Conservation (phyloP, 202 grass and related monocot genomes). For the Digitaria exilis region DNA sequence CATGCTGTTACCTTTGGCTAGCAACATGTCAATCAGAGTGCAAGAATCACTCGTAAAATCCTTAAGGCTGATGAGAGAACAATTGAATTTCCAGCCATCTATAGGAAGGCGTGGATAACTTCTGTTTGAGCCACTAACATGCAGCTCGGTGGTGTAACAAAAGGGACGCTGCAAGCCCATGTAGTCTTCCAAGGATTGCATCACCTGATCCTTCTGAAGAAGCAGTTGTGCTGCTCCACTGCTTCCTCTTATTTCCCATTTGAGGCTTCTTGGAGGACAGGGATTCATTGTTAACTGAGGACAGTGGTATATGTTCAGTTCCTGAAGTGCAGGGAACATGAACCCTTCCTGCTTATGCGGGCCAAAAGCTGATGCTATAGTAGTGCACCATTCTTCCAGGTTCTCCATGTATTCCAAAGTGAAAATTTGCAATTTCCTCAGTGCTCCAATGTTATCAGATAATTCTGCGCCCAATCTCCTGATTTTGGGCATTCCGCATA, state of each 20-base stretch:
- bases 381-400: conserved; percentile 1
- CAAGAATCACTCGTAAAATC: not conserved
- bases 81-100: conserved; percentile 11
- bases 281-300: conserved; percentile 8
- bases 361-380: not conserved
- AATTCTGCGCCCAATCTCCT: not conserved
- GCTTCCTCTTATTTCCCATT: conserved; percentile 6
- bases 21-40: conserved; percentile 13
- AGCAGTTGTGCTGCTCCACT: not conserved
- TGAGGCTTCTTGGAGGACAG: conserved; percentile 17
- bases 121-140: not conserved
- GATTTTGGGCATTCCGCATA: conserved; percentile 13
- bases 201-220: not conserved
- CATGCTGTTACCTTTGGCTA: conserved; percentile 2
- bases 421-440: not conserved
- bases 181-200: conserved; percentile 11
- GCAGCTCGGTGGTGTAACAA: conserved; percentile 5
- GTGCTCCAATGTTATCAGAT: not conserved
- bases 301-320: conserved; percentile 20
- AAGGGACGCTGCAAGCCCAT: not conserved
- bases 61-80: not conserved
- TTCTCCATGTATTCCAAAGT: conserved; percentile 34
- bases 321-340: conserved; percentile 14
- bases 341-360: not conserved
- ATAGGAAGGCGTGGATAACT: not conserved